phyloP scores from a whole-genome alignment of 768 basidiomycete genomes.

The Naematelia aurantialba region DNA sequence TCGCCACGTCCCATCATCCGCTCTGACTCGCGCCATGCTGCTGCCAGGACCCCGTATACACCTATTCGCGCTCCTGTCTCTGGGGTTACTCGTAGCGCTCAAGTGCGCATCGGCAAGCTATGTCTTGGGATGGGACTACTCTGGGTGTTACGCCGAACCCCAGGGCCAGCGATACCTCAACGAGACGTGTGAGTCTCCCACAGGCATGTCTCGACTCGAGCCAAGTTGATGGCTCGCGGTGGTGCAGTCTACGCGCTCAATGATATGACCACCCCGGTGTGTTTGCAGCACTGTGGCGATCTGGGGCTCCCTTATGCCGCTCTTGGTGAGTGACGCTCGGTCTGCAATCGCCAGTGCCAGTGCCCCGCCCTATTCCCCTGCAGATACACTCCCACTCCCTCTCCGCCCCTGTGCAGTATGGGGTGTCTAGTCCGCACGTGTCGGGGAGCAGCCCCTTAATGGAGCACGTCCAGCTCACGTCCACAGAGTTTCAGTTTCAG shows the following conservation, averaged over 20 bases:
- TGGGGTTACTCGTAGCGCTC: no score
- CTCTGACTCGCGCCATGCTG: no score
- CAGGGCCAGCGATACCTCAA: neutral
- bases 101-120: no score
- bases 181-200: neutral
- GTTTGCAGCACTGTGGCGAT: neutral
- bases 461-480: no score
- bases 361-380: no score
- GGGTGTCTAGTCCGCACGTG: no score
- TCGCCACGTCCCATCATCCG: neutral
- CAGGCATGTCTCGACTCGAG: neutral
- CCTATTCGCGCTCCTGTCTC: no score
- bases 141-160: neutral
- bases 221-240: neutral
- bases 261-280: neutral
- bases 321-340: neutral
- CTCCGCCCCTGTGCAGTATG: no score
- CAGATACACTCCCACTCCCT: no score
- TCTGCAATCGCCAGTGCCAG: no score
- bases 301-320: neutral
- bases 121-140: neutral
- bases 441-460: no score
- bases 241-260: neutral
- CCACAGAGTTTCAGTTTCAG: neutral
- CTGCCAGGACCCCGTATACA: no score